These are phyloP conservation scores for Adansonia grandidieri DNA, from an alignment of 441 rosid genomes.

Conservation along the genomic window DNA sequence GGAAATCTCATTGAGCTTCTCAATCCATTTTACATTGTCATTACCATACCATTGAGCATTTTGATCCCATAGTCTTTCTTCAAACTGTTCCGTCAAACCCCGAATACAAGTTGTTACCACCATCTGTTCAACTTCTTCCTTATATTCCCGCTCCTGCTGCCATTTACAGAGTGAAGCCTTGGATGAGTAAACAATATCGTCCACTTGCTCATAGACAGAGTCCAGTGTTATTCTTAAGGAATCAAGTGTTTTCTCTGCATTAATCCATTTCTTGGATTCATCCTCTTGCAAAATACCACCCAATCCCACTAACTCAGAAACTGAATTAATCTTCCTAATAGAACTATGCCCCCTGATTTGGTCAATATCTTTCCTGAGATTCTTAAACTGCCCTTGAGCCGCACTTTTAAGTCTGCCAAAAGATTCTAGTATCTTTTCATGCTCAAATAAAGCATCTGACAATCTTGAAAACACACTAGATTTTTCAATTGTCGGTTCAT, in stretches of 20 bases:
- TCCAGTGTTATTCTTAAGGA: conserved; percentile 51
- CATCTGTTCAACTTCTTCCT: conserved; percentile 51
- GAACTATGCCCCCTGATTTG: conserved; percentile 45
- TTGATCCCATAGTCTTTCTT: conserved; percentile 52
- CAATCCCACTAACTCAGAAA: conserved; percentile 48
- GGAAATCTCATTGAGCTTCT: conserved; percentile 66
- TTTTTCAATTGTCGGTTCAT: conserved; percentile 26
- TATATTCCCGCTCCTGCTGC: conserved; percentile 61
- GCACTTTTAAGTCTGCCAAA: conserved; percentile 43
- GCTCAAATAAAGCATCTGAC: conserved; percentile 30
- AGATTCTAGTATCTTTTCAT: conserved; percentile 40
- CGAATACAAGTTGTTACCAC: conserved; percentile 52
- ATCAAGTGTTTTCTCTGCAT: conserved; percentile 55
- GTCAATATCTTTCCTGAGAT: conserved; percentile 63
- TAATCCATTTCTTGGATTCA: conserved; percentile 46
- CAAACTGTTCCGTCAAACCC: conserved; percentile 64
- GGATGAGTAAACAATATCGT: conserved; percentile 40
- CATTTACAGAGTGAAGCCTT: conserved; percentile 47
- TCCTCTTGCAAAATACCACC: conserved; percentile 48
- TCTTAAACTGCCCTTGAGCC: conserved; percentile 56
- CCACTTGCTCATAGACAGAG: conserved; percentile 43
- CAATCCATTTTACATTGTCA: conserved; percentile 42
- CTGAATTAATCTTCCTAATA: conserved; percentile 38
- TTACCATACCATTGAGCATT: conserved; percentile 40
- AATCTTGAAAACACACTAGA: conserved; percentile 24